Evolutionary conservation across 2,329 filamentous ascomycete species (phyloP).

Genomic region (Arthrobotrys conoides): DNA sequence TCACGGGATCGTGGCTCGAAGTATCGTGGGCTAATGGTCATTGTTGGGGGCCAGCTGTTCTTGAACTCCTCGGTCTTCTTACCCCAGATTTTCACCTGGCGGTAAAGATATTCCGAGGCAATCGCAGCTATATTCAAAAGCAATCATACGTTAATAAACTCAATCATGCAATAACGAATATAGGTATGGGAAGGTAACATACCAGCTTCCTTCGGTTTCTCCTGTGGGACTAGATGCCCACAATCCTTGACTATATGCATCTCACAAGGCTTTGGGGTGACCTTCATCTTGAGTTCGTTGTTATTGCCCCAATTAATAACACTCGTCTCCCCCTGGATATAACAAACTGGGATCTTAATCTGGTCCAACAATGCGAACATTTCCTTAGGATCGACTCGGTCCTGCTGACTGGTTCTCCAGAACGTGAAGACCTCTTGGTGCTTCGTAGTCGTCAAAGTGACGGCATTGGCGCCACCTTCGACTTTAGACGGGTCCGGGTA

Average conservation of each 20-base stretch:
- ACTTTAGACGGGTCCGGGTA: slow-evolving; percentile 68
- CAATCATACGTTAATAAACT: background rate
- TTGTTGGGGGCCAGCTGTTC: slow-evolving; percentile 25
- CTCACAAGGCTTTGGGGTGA: slow-evolving; percentile 75
- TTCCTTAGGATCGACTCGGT: slow-evolving; percentile 70
- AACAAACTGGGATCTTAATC: slow-evolving; percentile 77
- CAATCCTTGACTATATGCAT: slow-evolving; percentile 75
- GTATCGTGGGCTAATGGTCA: slow-evolving; percentile 31
- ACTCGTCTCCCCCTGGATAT: slow-evolving; percentile 77
- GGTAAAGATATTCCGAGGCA: slow-evolving; percentile 57
- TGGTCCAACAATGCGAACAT: slow-evolving; percentile 74
- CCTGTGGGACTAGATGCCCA: slow-evolving; percentile 89
- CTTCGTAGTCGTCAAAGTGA: slow-evolving; percentile 84
- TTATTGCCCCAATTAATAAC: slow-evolving; percentile 71
- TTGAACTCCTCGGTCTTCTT: slow-evolving; percentile 54
- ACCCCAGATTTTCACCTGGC: slow-evolving; percentile 61
- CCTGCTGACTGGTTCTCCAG: slow-evolving; percentile 71
- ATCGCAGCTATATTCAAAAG: slow-evolving; percentile 49
- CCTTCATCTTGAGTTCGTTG: slow-evolving; percentile 73
- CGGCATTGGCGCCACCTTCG: slow-evolving; percentile 66
- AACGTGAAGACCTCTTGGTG: slow-evolving; percentile 90
- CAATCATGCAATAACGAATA: background rate
- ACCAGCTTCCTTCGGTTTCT: slow-evolving; percentile 78
- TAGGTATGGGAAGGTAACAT: slow-evolving; percentile 64
- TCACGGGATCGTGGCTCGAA: slow-evolving; percentile 29